Evolutionary conservation across 371 early-diverging fungal genomes (phyloP), one percentile per base, ranked within the genome.

Genomic region (Blastocladiella emersonii): DNA sequence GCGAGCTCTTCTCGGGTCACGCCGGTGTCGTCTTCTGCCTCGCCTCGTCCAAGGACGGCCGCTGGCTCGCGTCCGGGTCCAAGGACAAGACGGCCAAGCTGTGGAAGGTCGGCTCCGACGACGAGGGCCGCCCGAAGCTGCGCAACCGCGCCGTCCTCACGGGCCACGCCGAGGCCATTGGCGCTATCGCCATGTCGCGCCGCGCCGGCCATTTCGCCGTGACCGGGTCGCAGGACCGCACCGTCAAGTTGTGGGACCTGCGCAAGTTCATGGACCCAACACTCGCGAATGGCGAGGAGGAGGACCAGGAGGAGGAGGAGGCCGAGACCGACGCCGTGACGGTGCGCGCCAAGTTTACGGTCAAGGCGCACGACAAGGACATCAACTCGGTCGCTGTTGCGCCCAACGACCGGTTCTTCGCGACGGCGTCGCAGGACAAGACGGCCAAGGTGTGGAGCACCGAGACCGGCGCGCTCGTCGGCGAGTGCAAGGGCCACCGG

Each of bases 381-480:
- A 94, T 99, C 70, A 96, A 98, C 70, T 79, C 92, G 2, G 80
- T 99, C 35, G 82, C 89, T 36, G 80, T 98, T 35, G 83, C 95
- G 4, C 94, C 94, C 4, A 93, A 93, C 74, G 92, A 94, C 71
- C 83, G 85, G 61, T 68, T 90, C 21, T 91, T 98, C 78, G 98
- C 94, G 0, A 92, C 95, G 10, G 98, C 90, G 27, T 93, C 96
- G 35, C 95, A 95, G 71, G 99, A 99, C 76, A 96, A 92, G 75
- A 86, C 92, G 0, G 93, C 91, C 66, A 95, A 93, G 76, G 57
- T 79, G 37, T 98, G 97, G 97, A 87, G 82, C 49, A 76, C 85
- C 19, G 88, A 82, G 43, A 85, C 88, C 25, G 99, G 99, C 15
- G 76, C 79, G 25, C 73, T 85, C 37, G 61, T 95, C 3, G 91